A percentile compares a stretch with the other conserved stretches of the same genome.
These are phyloP conservation scores for Atkinsonella hypoxylon DNA, from an alignment of 2,329 filamentous ascomycete species.

Conservation along the genomic window DNA sequence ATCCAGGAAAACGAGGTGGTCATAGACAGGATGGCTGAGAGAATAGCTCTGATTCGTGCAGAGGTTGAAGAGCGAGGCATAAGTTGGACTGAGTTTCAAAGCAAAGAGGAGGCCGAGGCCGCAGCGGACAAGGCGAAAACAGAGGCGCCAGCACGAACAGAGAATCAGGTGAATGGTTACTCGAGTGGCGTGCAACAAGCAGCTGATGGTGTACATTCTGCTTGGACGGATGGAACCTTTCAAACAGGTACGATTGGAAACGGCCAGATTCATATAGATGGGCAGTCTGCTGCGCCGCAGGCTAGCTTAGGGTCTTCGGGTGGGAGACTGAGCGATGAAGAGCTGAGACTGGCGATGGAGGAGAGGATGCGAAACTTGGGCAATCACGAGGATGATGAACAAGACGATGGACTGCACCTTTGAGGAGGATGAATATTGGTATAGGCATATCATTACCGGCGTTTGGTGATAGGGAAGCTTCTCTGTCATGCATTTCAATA, in stretches of 20 bases:
- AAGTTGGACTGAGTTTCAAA: conserved; percentile 45
- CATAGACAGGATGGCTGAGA: conserved; percentile 54
- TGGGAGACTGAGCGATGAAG: conserved; percentile 44
- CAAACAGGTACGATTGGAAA: conserved; percentile 44
- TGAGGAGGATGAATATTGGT: conserved; percentile 16
- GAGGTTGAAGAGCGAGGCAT: conserved; percentile 51
- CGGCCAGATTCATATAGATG: conserved; percentile 36
- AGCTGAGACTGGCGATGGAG: conserved; percentile 43
- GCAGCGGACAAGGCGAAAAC: conserved; percentile 13
- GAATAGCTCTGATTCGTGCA: conserved; percentile 48
- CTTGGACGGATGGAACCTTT: conserved; percentile 54
- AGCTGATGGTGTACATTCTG: conserved; percentile 19
- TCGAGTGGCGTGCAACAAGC: not conserved
- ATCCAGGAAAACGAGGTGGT: conserved; percentile 61
- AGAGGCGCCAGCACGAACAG: conserved; percentile 8
- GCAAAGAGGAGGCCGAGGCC: conserved; percentile 30
- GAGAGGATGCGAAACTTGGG: conserved; percentile 37
- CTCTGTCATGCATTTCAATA: not conserved
- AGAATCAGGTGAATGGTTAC: conserved; percentile 1
- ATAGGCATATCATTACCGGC: not conserved
- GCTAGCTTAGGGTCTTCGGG: conserved; percentile 15
- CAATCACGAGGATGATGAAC: conserved; percentile 25
- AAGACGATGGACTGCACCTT: conserved; percentile 51
- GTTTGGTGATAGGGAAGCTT: not conserved
- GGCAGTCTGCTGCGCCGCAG: conserved; percentile 11